Evolutionary conservation across 306 rosid species (phyloP).

Genomic region (Ammopiptanthus mongolicus): DNA sequence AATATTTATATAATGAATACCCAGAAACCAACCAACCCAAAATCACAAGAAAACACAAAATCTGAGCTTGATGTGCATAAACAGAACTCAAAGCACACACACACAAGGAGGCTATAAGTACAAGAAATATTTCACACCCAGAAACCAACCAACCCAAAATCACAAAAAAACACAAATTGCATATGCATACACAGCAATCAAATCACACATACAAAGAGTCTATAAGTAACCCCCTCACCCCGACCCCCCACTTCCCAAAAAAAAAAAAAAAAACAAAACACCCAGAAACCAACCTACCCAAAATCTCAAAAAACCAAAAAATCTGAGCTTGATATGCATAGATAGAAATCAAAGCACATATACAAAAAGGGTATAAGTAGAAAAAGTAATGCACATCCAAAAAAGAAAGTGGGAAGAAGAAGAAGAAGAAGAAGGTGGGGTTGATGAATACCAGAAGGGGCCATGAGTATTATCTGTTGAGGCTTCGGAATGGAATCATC

Average conservation of each 20-base stretch:
- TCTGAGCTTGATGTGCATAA: not conserved
- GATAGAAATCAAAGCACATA: not conserved
- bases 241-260: no score
- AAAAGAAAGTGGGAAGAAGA: not conserved
- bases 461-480: constrained; percentile 67
- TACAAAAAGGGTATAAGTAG: not conserved
- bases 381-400: not conserved
- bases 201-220: no score
- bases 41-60: no score
- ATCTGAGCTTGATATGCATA: not conserved
- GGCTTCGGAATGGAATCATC: constrained; percentile 73
- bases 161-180: no score
- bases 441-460: constrained; percentile 69
- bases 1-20: not conserved
- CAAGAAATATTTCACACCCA: not conserved
- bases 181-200: no score
- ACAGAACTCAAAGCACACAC: not conserved
- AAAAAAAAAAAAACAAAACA: not conserved
- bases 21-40: constrained; percentile 12
- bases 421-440: not conserved
- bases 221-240: no score
- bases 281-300: not conserved
- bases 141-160: no score
- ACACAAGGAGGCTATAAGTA: no score
- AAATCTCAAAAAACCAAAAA: not conserved